phyloP scores from a whole-genome alignment of 345 rosid genomes.

The Eucalyptus guilfoylei region DNA sequence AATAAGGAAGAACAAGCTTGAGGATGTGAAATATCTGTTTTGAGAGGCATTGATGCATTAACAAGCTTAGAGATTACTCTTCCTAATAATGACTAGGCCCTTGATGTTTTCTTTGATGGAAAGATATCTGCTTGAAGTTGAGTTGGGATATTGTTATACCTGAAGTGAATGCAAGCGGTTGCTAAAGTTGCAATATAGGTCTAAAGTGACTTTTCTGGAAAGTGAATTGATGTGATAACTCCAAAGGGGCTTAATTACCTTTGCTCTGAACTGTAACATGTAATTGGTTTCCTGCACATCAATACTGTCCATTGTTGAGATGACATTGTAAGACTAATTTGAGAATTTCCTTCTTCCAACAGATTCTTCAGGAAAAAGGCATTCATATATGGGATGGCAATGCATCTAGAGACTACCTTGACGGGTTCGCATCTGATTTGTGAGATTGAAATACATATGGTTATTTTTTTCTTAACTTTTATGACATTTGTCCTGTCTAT shows the following conservation, averaged over 20 bases:
- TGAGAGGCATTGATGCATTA: background rate
- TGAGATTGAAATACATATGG: background rate
- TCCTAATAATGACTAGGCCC: background rate
- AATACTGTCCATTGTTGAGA: background rate
- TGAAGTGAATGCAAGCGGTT: background rate
- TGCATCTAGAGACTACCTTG: slow-evolving; percentile 89
- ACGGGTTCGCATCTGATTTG: slow-evolving; percentile 31
- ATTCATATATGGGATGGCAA: slow-evolving; percentile 96
- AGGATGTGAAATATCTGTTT: background rate
- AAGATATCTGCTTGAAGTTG: background rate
- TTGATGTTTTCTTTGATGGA: background rate
- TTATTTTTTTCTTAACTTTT: background rate
- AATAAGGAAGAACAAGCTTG: background rate
- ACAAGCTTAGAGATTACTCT: background rate
- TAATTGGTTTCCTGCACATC: background rate
- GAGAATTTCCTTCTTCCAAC: slow-evolving; percentile 3
- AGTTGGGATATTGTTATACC: background rate
- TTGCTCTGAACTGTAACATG: background rate
- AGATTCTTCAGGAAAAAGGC: slow-evolving; percentile 93
- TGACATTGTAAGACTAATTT: background rate
- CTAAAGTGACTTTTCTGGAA: background rate
- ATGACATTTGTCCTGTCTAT: background rate
- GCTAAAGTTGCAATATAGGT: background rate
- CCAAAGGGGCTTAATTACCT: background rate
- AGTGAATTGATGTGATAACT: background rate